These are phyloP conservation scores for Closterium sp. DNA, from an alignment of 139 green algal species.

Conservation along the genomic window DNA sequence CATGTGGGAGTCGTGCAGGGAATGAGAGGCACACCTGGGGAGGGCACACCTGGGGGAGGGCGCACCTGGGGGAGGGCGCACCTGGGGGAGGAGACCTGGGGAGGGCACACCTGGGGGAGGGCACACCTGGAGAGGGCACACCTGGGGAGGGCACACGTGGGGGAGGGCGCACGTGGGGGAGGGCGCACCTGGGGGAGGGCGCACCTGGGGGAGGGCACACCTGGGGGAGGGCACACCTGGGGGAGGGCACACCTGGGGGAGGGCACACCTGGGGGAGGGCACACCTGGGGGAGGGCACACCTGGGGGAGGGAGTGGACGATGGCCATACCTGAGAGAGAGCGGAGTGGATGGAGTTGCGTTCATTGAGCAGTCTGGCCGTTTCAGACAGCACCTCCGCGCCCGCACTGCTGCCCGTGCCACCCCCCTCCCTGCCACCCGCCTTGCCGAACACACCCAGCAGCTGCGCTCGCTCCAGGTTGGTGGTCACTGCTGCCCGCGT, in stretches of 20 bases:
- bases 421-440: background rate
- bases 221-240: background rate
- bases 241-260: no score
- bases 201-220: background rate
- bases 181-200: no score
- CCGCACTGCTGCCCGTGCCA: background rate
- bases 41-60: no score
- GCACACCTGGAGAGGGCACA: background rate
- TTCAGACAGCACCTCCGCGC: background rate
- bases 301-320: background rate
- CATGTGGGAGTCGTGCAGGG: background rate
- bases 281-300: no score
- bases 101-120: no score
- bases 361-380: background rate
- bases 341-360: background rate
- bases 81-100: no score
- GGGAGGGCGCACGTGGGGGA: no score
- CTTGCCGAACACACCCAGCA: background rate
- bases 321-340: background rate
- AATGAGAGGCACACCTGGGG: background rate
- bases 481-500: background rate
- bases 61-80: no score
- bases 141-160: no score
- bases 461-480: constrained; percentile 4
- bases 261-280: no score